phyloP scores from a whole-genome alignment of 805 yeast genomes.

The Suhomyces canberraensis region DNA sequence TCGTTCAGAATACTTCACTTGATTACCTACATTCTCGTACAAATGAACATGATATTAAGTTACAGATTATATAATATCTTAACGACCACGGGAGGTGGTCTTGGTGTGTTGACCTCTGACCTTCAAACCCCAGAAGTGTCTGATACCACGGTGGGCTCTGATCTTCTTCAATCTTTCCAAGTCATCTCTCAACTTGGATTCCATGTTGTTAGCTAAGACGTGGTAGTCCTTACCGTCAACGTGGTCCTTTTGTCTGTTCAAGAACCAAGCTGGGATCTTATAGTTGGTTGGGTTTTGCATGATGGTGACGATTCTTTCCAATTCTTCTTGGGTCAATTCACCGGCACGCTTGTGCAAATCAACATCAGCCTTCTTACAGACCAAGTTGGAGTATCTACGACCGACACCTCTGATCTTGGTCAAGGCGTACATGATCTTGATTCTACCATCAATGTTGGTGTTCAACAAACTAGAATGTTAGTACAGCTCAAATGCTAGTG shows the following conservation, averaged over 20 bases:
- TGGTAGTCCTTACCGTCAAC: constrained; percentile 99
- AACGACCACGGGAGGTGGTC: constrained; percentile 96
- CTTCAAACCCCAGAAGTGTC: constrained; percentile 99
- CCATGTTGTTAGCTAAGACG: constrained; percentile 97
- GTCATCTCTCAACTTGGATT: constrained; percentile 99
- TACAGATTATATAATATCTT: no score
- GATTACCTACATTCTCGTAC: no score
- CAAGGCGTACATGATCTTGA: constrained; percentile 99
- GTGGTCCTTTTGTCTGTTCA: constrained; percentile 98
- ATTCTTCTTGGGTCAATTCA: constrained; percentile 99
- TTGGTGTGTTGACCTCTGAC: constrained; percentile 99
- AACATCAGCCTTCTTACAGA: constrained; percentile 99
- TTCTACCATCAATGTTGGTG: constrained; percentile 99
- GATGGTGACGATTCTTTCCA: constrained; percentile 99
- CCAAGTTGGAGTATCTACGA: constrained; percentile 99
- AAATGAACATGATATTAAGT: no score
- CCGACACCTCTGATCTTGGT: constrained; percentile 99
- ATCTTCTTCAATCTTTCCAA: constrained; percentile 99
- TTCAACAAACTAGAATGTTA: constrained; percentile 79
- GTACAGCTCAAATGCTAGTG: constrained; percentile 15
- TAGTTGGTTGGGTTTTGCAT: constrained; percentile 99
- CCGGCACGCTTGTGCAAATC: constrained; percentile 99
- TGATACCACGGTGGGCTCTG: constrained; percentile 99
- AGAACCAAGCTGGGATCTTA: constrained; percentile 99
- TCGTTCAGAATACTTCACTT: no score